These are phyloP conservation scores for Adansonia digitata DNA, from an alignment of 345 rosid species.

Conservation along the genomic window DNA sequence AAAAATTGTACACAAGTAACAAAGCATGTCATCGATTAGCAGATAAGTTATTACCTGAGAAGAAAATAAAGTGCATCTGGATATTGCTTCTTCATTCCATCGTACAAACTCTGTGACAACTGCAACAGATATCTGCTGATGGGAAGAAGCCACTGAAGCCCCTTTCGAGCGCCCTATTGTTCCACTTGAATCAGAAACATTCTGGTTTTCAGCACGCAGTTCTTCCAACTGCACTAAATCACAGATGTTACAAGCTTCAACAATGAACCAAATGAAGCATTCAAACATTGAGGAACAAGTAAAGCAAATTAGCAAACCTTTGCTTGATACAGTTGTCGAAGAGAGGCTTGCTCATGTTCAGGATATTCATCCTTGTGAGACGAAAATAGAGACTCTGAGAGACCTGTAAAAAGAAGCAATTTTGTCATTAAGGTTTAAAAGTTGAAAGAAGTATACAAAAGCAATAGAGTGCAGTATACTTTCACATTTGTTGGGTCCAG, in stretches of 20 bases:
- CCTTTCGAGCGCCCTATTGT: slow-evolving; percentile 91
- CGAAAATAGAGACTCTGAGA: slow-evolving; percentile 89
- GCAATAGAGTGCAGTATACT: not conserved
- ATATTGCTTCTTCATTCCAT: slow-evolving; percentile 97
- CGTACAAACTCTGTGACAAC: slow-evolving; percentile 95
- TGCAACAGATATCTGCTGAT: slow-evolving; percentile 95
- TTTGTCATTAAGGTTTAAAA: not conserved
- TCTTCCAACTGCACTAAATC: slow-evolving; percentile 74
- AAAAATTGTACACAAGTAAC: slow-evolving; percentile 5
- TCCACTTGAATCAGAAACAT: slow-evolving; percentile 69
- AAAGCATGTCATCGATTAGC: not conserved
- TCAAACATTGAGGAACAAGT: slow-evolving; percentile 13
- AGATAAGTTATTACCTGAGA: slow-evolving; percentile 58
- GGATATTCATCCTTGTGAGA: slow-evolving; percentile 95
- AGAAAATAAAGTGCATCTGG: slow-evolving; percentile 88
- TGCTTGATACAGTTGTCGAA: slow-evolving; percentile 77
- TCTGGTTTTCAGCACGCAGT: slow-evolving; percentile 75
- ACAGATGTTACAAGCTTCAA: slow-evolving; percentile 7
- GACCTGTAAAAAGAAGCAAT: slow-evolving; percentile 46
- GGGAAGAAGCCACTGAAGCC: slow-evolving; percentile 74
- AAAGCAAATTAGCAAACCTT: slow-evolving; percentile 49
- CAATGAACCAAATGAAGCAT: slow-evolving; percentile 3
- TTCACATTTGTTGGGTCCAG: not conserved
- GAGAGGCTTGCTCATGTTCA: slow-evolving; percentile 93
- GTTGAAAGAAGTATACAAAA: not conserved